Evolutionary conservation across 1,139 yeast species (phyloP).

Genomic region (Hansenula lynferdii): DNA sequence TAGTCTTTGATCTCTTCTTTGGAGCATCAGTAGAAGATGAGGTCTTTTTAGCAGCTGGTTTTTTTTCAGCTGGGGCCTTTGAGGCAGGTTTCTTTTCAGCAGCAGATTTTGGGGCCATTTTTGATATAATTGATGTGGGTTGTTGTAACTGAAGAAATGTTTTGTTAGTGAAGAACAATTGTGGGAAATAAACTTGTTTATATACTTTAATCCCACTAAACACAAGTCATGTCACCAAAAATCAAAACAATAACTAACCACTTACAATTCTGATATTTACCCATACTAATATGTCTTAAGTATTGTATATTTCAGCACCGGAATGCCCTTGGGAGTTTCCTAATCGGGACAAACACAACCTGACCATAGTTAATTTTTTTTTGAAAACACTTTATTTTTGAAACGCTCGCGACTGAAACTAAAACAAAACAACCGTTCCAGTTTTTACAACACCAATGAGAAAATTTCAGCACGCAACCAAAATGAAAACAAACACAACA

Average conservation of each 20-base stretch:
- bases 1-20: constrained; percentile 95
- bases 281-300: constrained; percentile 1
- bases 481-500: not conserved
- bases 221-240: not conserved
- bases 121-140: not conserved
- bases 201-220: constrained; percentile 4
- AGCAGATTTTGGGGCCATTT: constrained; percentile 91
- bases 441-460: constrained; percentile 25
- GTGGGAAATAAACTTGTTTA: constrained; percentile 4
- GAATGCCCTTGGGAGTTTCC: constrained; percentile 41
- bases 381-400: constrained; percentile 51
- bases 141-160: no score
- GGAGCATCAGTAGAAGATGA: constrained; percentile 65
- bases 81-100: constrained; percentile 99
- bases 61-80: constrained; percentile 98
- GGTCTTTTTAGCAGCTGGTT: constrained; percentile 89
- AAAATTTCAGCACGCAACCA: constrained; percentile 21
- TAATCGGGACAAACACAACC: constrained; percentile 45
- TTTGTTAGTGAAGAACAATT: no score
- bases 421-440: constrained; percentile 21
- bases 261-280: not conserved
- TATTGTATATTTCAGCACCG: constrained; percentile 4
- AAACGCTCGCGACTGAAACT: constrained; percentile 27
- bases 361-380: constrained; percentile 52
- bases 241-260: not conserved